Percentiles rank a stretch among this genome's conserved stretches.
Evolutionary conservation across 2,329 filamentous ascomycete genomes (phyloP).

Genomic region (Tolypocladium amazonense): DNA sequence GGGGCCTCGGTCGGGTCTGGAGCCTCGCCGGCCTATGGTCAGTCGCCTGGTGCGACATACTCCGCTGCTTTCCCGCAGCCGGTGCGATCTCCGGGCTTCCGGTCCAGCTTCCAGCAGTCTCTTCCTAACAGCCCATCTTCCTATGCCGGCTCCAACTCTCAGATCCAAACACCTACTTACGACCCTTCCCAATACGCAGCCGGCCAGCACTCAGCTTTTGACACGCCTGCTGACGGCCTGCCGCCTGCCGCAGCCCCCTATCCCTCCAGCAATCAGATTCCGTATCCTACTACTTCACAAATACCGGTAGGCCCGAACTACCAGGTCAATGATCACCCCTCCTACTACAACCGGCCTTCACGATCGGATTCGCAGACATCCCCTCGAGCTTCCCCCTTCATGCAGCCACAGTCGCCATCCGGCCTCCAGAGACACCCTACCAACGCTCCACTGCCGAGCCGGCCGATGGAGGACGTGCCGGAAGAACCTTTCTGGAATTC

Average conservation of each 20-base stretch:
- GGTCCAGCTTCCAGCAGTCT: constrained; percentile 29
- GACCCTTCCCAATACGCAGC: constrained; percentile 22
- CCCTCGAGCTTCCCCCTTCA: constrained; percentile 32
- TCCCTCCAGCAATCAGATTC: constrained; percentile 25
- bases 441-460: constrained; percentile 47
- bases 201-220: constrained; percentile 19
- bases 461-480: constrained; percentile 33
- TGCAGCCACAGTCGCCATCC: constrained; percentile 29
- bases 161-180: constrained; percentile 20
- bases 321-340: constrained; percentile 32
- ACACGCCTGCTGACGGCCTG: not conserved
- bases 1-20: constrained; percentile 24
- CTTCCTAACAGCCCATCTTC: constrained; percentile 24
- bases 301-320: constrained; percentile 44
- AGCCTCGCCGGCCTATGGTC: constrained; percentile 22
- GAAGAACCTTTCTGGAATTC: constrained; percentile 30
- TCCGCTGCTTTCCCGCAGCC: constrained; percentile 9
- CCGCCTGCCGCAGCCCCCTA: constrained; percentile 19
- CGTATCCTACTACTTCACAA: constrained; percentile 41
- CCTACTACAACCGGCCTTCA: constrained; percentile 31
- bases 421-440: constrained; percentile 48
- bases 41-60: constrained; percentile 26
- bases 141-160: constrained; percentile 12
- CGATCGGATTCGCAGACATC: constrained; percentile 42
- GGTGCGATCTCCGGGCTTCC: constrained; percentile 16